These are phyloP conservation scores for Parathielavia appendiculata DNA, from an alignment of 495 filamentous ascomycete species.

Conservation along the genomic window DNA sequence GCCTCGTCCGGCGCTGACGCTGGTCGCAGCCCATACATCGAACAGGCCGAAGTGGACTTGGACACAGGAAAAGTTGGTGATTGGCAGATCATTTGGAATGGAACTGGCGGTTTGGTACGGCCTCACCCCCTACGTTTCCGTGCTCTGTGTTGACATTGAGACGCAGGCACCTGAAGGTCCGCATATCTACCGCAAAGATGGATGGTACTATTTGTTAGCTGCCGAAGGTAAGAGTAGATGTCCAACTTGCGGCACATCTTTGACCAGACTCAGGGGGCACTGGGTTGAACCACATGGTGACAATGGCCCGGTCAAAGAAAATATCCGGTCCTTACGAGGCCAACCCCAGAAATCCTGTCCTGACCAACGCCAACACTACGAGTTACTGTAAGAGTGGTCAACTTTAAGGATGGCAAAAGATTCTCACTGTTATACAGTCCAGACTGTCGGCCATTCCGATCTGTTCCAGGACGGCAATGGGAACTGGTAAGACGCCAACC, in stretches of 20 bases:
- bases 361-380: conserved; percentile 50
- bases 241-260: background rate
- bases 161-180: conserved; percentile 59
- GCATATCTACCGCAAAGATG: conserved; percentile 58
- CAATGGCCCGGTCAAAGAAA: conserved; percentile 45
- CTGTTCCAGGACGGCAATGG: conserved; percentile 46
- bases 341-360: conserved; percentile 48
- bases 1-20: background rate
- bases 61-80: conserved; percentile 35
- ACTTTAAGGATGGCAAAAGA: background rate
- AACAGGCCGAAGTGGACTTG: conserved; percentile 36
- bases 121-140: too few relatives aligned
- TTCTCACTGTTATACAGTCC: conserved; percentile 29
- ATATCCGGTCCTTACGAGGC: conserved; percentile 54
- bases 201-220: conserved; percentile 60
- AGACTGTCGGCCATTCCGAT: conserved; percentile 50
- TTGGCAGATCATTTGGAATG: conserved; percentile 41
- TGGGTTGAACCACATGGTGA: conserved; percentile 49
- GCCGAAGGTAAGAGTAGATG: conserved; percentile 48
- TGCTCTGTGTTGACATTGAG: too few relatives aligned
- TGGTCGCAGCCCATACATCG: conserved; percentile 35
- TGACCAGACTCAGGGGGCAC: conserved; percentile 44
- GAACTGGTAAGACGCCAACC: conserved; percentile 47
- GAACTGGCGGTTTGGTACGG: conserved; percentile 34
- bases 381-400: conserved; percentile 33